A percentile compares a stretch with the other conserved stretches of the same genome.
Conservation (phyloP, 192 early-diverging fungal genomes). For the Coemansia sp. region DNA sequence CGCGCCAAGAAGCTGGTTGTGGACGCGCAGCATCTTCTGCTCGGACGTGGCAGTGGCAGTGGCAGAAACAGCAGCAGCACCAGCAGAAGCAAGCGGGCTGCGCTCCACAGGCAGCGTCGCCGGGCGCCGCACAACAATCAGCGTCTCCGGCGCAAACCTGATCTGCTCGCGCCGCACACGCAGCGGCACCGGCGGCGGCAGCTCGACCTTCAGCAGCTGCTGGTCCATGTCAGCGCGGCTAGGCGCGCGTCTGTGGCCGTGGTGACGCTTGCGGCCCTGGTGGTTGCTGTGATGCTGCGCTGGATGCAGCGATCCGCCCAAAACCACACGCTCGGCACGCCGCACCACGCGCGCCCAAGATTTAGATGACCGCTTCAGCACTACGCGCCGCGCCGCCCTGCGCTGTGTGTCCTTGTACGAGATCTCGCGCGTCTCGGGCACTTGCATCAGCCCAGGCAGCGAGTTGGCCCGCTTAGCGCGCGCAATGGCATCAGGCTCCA, state of each 20-base stretch:
- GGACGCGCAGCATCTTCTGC: slow-evolving; percentile 41
- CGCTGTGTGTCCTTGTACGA: slow-evolving; percentile 50
- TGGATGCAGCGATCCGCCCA: slow-evolving; percentile 27
- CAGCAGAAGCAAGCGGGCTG: background rate
- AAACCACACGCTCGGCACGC: slow-evolving; percentile 50
- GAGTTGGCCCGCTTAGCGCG: slow-evolving; percentile 53
- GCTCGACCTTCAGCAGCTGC: slow-evolving; percentile 46
- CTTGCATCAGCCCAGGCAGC: slow-evolving; percentile 46
- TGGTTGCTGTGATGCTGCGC: background rate
- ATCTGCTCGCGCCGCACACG: slow-evolving; percentile 51
- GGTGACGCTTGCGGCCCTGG: slow-evolving; percentile 6
- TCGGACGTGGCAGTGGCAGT: slow-evolving; percentile 14
- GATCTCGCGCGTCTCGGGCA: slow-evolving; percentile 54
- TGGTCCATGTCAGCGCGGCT: slow-evolving; percentile 50
- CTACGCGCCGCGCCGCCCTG: slow-evolving; percentile 32
- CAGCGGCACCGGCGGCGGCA: slow-evolving; percentile 55
- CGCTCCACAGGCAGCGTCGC: background rate
- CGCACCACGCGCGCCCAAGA: slow-evolving; percentile 34
- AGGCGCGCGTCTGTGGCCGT: slow-evolving; percentile 28
- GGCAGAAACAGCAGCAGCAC: no score
- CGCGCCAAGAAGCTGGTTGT: slow-evolving; percentile 55
- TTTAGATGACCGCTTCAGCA: slow-evolving; percentile 19
- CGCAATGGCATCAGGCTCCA: slow-evolving; percentile 25
- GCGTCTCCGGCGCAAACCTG: slow-evolving; percentile 39
- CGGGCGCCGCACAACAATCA: slow-evolving; percentile 48